phyloP scores from a whole-genome alignment of 306 rosid genomes.

The Casuarina cunninghamiana region DNA sequence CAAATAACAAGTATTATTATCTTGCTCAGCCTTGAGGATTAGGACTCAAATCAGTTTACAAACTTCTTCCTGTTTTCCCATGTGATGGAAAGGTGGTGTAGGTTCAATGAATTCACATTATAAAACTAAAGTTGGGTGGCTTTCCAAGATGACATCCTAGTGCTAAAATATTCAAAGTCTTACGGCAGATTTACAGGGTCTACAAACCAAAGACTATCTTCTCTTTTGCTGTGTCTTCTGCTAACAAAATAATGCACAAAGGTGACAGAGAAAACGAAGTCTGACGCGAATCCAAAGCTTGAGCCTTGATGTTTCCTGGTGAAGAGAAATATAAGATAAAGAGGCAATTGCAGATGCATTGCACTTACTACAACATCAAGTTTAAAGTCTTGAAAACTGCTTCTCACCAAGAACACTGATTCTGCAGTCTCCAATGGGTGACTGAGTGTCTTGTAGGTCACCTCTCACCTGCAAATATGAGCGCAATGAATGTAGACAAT shows the following conservation, averaged over 20 bases:
- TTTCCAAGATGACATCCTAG: constrained; percentile 13
- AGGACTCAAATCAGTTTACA: constrained; percentile 9
- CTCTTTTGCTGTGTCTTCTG: neutral
- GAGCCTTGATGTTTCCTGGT: constrained; percentile 8
- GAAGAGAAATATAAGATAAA: too few relatives aligned
- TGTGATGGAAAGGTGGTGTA: neutral
- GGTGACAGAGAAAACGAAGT: constrained; percentile 23
- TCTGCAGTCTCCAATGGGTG: too few relatives aligned
- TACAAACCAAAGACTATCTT: neutral
- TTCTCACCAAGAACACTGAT: too few relatives aligned
- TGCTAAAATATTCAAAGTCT: constrained; percentile 21
- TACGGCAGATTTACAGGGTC: constrained; percentile 5
- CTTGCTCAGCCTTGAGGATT: constrained; percentile 3
- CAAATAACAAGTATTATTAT: constrained; percentile 8
- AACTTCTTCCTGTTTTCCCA: neutral
- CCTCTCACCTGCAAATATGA: too few relatives aligned
- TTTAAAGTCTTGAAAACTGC: too few relatives aligned
- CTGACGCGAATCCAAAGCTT: constrained; percentile 26
- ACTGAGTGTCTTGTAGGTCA: too few relatives aligned
- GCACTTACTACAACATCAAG: too few relatives aligned
- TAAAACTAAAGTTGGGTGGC: constrained; percentile 17
- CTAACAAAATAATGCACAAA: too few relatives aligned
- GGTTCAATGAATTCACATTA: constrained; percentile 26
- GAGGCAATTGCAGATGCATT: too few relatives aligned
- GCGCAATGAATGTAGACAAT: too few relatives aligned